Conservation (phyloP, 345 rosid genomes). For the Lumnitzera littorea region DNA sequence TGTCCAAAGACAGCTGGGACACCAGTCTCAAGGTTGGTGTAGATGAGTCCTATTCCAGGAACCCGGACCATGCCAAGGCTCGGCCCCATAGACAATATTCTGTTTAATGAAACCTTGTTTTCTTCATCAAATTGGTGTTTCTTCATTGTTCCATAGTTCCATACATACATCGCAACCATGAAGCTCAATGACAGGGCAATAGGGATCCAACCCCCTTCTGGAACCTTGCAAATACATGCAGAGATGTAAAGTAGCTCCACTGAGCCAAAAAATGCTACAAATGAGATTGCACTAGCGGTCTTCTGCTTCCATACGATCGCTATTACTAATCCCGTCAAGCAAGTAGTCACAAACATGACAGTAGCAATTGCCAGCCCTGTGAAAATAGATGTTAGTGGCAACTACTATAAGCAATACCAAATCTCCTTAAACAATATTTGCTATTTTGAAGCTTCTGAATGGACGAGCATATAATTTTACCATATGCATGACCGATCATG, state of each 20-base stretch:
- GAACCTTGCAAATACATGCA: slow-evolving; percentile 54
- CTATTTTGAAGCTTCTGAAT: no score
- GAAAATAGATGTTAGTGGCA: slow-evolving; percentile 1
- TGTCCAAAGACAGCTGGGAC: slow-evolving; percentile 84
- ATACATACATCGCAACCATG: slow-evolving; percentile 58
- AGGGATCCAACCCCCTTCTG: slow-evolving; percentile 83
- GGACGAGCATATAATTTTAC: slow-evolving; percentile 20
- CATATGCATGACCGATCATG: slow-evolving; percentile 80
- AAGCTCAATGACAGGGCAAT: slow-evolving; percentile 47
- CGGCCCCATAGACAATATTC: slow-evolving; percentile 60
- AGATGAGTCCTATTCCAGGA: slow-evolving; percentile 78
- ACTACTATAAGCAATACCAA: no score
- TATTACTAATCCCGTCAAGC: slow-evolving; percentile 63
- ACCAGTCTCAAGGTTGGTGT: slow-evolving; percentile 60
- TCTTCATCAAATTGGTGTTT: slow-evolving; percentile 69
- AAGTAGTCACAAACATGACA: slow-evolving; percentile 77
- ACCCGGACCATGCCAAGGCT: slow-evolving; percentile 81
- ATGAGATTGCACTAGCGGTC: slow-evolving; percentile 30
- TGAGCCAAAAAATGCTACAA: slow-evolving; percentile 49
- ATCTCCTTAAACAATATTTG: no score
- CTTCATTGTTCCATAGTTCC: slow-evolving; percentile 82
- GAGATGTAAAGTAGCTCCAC: slow-evolving; percentile 67
- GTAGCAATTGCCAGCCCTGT: slow-evolving; percentile 74
- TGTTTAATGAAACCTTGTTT: slow-evolving; percentile 69
- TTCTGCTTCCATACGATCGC: slow-evolving; percentile 60